Evolutionary conservation across 805 yeast species (phyloP).

Genomic region (Yamadazyma insecticola): DNA sequence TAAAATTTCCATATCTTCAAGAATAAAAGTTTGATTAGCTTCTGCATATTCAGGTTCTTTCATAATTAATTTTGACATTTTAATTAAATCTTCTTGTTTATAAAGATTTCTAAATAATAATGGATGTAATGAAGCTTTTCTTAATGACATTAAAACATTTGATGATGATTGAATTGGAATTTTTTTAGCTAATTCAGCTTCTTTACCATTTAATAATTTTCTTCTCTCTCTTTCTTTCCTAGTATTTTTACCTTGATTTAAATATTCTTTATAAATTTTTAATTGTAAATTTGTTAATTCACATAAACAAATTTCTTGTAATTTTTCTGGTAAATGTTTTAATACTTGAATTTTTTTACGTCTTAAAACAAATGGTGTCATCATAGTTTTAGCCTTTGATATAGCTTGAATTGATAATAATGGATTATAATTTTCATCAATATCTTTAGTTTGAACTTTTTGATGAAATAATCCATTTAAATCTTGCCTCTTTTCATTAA

Average conservation of each 20-base stretch:
- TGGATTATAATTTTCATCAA: slow-evolving; percentile 56
- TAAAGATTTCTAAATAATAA: slow-evolving; percentile 69
- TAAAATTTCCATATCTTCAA: slow-evolving; percentile 95
- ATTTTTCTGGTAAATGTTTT: slow-evolving; percentile 79
- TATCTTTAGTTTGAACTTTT: slow-evolving; percentile 64
- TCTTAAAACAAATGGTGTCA: slow-evolving; percentile 95
- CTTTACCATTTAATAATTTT: slow-evolving; percentile 30
- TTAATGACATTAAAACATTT: slow-evolving; percentile 78
- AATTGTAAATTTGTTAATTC: slow-evolving; percentile 53
- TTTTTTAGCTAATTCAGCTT: slow-evolving; percentile 27
- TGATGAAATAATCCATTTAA: slow-evolving; percentile 81
- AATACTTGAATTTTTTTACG: slow-evolving; percentile 90
- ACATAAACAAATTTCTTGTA: slow-evolving; percentile 61
- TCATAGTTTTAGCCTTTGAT: slow-evolving; percentile 91
- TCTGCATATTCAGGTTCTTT: slow-evolving; percentile 72
- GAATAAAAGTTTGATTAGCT: slow-evolving; percentile 74
- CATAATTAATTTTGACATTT: slow-evolving; percentile 79
- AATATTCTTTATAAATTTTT: slow-evolving; percentile 56
- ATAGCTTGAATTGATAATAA: slow-evolving; percentile 88
- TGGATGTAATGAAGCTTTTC: slow-evolving; percentile 94
- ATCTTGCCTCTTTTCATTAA: slow-evolving; percentile 78
- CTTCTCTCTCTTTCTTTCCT: slow-evolving; percentile 42
- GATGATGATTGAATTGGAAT: slow-evolving; percentile 43
- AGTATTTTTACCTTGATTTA: slow-evolving; percentile 40
- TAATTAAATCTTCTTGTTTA: slow-evolving; percentile 46